Evolutionary conservation across 805 yeast genomes (phyloP).

Genomic region (Candida vartiovaarae): DNA sequence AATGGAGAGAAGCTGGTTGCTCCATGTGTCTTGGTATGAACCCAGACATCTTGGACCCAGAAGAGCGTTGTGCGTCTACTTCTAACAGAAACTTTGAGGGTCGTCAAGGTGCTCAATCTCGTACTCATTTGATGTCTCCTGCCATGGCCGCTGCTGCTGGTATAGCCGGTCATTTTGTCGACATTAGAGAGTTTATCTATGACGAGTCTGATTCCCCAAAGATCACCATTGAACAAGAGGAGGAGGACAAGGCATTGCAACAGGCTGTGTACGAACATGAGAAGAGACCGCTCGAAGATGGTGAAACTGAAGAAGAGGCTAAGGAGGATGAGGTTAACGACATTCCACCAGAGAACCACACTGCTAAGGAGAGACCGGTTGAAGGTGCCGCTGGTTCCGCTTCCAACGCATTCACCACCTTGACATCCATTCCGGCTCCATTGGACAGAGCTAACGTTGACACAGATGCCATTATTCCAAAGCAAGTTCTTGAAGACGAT

Average conservation of each 20-base stretch:
- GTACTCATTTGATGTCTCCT: slow-evolving; percentile 98
- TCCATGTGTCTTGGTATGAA: slow-evolving; percentile 99
- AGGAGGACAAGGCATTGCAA: slow-evolving; percentile 54
- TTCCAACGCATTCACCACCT: slow-evolving; percentile 66
- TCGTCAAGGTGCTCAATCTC: slow-evolving; percentile 93
- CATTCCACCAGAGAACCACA: slow-evolving; percentile 48
- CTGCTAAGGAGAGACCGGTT: slow-evolving; percentile 29
- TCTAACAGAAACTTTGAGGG: slow-evolving; percentile 99
- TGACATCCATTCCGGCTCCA: slow-evolving; percentile 89
- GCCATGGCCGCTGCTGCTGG: slow-evolving; percentile 99
- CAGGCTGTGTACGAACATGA: slow-evolving; percentile 68
- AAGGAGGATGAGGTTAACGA: slow-evolving; percentile 53
- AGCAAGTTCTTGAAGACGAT: slow-evolving; percentile 96
- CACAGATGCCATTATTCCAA: slow-evolving; percentile 98
- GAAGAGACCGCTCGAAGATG: slow-evolving; percentile 51
- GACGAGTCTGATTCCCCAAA: slow-evolving; percentile 54
- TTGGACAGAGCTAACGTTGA: slow-evolving; percentile 92
- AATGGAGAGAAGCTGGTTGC: slow-evolving; percentile 99
- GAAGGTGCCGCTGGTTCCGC: slow-evolving; percentile 38
- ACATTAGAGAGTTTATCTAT: slow-evolving; percentile 76
- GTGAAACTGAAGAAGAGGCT: slow-evolving; percentile 42
- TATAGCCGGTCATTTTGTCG: slow-evolving; percentile 82
- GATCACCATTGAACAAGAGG: slow-evolving; percentile 37
- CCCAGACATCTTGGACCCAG: slow-evolving; percentile 91
- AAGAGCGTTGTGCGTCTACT: slow-evolving; percentile 97